Base-by-base conservation (phyloP, 805 yeast species). In the Hanseniaspora mollemarum region DNA sequence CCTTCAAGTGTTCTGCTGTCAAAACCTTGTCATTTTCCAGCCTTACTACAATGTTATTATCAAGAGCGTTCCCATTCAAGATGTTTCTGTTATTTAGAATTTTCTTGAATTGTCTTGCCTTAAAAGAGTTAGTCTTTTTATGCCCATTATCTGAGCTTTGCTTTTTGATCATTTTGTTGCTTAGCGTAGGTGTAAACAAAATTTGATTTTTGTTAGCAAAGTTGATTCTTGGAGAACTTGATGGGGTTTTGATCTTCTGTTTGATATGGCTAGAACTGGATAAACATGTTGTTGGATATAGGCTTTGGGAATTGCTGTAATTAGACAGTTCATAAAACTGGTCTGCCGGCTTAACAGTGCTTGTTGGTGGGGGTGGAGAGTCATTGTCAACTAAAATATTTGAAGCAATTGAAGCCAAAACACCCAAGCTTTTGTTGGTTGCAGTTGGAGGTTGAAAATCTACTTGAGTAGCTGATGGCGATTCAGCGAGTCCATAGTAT, bases 41-140 rank as follows among this genome's bases (percentile, higher is more conserved):
- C 33, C 35, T 48, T 12, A 48, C 37, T 15, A 51, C 49, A 19
- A 51, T 51, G 25, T 51, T 51, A 25, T 21, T 39, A 19, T 40
- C 31, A 25, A 51, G 26, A 2, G 65, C 59, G 35, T 58, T 58
- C 31, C 49, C 49, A 21, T 61, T 60, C n/a, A 64, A 51, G 7
- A 62, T 44, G 46, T 63, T 64, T 51, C 69, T 59, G 43, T 60
- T 57, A 31, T 58, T 59, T 32, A 65, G 53, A 43, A 65, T 51
- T 32, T 60, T 60, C 43, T 64, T 65, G 46, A 64, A 43, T 54
- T 64, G 64, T 49, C 64, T 54, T 2, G 68, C 68, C 54, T 64
- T 65, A 49, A 64, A 65, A 44, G 67, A 63, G 51, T 64, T 64
- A 2, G 66, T 62, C 49, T 65, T 65, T 53, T 60, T 64, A 51